Evolutionary conservation across 441 rosid species (phyloP).

Genomic region (Gossypium davidsonii): DNA sequence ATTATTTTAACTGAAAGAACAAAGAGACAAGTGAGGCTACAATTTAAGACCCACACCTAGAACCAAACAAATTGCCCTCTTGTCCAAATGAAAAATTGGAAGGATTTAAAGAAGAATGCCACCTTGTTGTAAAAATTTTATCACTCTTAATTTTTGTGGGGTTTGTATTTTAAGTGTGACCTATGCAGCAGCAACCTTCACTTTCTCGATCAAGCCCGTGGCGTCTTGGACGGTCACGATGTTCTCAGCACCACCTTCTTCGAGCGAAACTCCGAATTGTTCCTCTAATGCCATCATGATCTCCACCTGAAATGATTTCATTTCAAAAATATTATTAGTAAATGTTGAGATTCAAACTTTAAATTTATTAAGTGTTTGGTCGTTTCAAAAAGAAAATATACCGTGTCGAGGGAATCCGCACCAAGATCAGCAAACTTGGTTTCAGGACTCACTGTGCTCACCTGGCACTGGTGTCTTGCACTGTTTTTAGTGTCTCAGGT

Average conservation of each 20-base stretch:
- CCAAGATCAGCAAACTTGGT: constrained; percentile 67
- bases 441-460: constrained; percentile 40
- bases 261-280: constrained; percentile 47
- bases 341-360: background rate
- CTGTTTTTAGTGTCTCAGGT: constrained; percentile 43
- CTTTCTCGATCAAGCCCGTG: constrained; percentile 52
- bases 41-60: too few species aligned
- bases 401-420: constrained; percentile 69
- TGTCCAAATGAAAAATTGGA: too few species aligned
- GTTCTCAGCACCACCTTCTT: constrained; percentile 57
- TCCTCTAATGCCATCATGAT: constrained; percentile 70
- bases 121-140: too few species aligned
- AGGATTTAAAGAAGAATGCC: too few species aligned
- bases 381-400: background rate
- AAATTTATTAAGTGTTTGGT: background rate
- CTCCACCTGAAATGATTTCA: constrained; percentile 34
- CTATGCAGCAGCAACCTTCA: constrained; percentile 31
- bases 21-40: too few species aligned
- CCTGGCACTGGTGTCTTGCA: constrained; percentile 53
- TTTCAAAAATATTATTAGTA: background rate
- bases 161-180: background rate
- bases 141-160: too few species aligned
- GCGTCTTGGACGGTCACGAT: constrained; percentile 56
- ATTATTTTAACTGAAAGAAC: too few species aligned
- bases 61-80: too few species aligned